Percentiles rank a stretch among this genome's conserved stretches.
These are phyloP conservation scores for Neopestalotiopsis rosae DNA, from an alignment of 2,329 filamentous ascomycete species.

Conservation along the genomic window DNA sequence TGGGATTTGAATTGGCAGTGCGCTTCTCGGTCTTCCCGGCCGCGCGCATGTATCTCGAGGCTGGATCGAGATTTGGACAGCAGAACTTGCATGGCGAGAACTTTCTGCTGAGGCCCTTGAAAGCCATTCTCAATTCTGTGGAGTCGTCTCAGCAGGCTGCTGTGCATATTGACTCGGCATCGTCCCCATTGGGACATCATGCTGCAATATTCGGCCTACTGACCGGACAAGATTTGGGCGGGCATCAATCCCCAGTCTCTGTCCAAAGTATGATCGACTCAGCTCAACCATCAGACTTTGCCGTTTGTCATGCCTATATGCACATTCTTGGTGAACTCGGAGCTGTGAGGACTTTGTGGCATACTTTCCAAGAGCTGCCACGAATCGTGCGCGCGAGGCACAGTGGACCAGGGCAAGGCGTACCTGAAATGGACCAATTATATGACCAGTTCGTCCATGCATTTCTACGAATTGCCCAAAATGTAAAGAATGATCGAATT, in stretches of 20 bases:
- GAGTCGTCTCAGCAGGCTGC: background rate
- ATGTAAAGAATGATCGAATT: background rate
- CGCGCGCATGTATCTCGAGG: slow-evolving; percentile 25
- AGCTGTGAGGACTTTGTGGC: slow-evolving; percentile 36
- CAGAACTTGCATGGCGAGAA: background rate
- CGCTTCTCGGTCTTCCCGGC: slow-evolving; percentile 23
- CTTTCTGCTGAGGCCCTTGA: background rate
- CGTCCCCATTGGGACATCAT: background rate
- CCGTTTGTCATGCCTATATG: slow-evolving; percentile 10
- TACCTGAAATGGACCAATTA: background rate
- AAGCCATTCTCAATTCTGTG: background rate
- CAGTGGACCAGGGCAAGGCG: background rate
- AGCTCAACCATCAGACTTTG: background rate
- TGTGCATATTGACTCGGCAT: background rate
- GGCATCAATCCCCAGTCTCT: slow-evolving; percentile 10
- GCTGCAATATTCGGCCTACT: slow-evolving; percentile 29
- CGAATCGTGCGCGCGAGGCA: background rate
- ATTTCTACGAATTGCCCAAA: background rate
- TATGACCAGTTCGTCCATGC: background rate
- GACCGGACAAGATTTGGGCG: slow-evolving; percentile 28
- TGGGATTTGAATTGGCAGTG: slow-evolving; percentile 37
- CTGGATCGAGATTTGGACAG: background rate
- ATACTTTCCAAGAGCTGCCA: slow-evolving; percentile 18
- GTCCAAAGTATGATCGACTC: background rate
- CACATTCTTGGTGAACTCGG: slow-evolving; percentile 32